A percentile compares a stretch with the other conserved stretches of the same genome.
Evolutionary conservation across 116 monocot genomes (phyloP).

Genomic region (Iris pallida): DNA sequence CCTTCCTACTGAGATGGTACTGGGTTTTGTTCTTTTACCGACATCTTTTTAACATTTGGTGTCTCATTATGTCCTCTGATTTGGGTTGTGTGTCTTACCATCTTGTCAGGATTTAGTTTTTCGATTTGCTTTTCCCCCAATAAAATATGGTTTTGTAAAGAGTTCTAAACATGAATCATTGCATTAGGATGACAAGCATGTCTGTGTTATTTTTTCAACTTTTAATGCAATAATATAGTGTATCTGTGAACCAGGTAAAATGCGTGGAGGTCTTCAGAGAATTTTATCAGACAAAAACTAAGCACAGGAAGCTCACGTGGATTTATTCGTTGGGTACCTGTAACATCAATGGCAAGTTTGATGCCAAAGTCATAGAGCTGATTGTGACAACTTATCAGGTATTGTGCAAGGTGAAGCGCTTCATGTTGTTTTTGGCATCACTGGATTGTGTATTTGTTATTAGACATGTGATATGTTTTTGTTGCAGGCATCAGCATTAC

Average conservation of each 20-base stretch:
- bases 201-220: too few relatives aligned
- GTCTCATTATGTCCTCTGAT: too few relatives aligned
- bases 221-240: too few relatives aligned
- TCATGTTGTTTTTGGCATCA: conserved; percentile 1
- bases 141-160: too few relatives aligned
- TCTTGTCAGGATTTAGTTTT: neutral
- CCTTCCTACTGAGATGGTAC: conserved; percentile 47
- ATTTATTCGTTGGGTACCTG: conserved; percentile 95
- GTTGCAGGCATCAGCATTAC: conserved; percentile 70
- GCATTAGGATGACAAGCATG: too few relatives aligned
- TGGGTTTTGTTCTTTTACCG: neutral
- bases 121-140: too few relatives aligned
- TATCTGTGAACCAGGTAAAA: conserved; percentile 40
- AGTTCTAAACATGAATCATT: too few relatives aligned
- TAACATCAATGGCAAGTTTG: conserved; percentile 90
- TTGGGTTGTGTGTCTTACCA: neutral
- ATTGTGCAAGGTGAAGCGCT: neutral
- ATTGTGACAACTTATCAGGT: conserved; percentile 97
- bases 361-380: conserved; percentile 75
- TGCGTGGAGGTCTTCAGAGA: conserved; percentile 97
- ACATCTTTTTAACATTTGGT: too few relatives aligned
- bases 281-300: conserved; percentile 97
- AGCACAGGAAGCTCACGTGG: conserved; percentile 96
- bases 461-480: neutral
- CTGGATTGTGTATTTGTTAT: neutral